Conservation (phyloP, 2,329 filamentous ascomycete species). For the Volutella citrinella region DNA sequence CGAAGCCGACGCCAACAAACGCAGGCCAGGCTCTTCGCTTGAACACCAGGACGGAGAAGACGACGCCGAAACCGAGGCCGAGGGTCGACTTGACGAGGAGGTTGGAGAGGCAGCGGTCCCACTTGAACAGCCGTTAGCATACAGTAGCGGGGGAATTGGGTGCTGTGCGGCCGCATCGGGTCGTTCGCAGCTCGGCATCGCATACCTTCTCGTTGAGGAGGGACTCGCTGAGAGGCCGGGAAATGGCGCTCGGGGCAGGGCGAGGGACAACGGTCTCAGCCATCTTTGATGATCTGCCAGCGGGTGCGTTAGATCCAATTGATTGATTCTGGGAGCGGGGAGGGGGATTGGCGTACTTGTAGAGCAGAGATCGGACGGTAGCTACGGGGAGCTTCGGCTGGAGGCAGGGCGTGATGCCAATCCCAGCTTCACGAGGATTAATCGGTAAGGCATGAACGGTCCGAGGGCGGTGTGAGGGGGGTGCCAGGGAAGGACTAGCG, state of each 20-base stretch:
- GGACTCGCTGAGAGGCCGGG: constrained; percentile 92
- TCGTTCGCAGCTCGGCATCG: too few relatives aligned
- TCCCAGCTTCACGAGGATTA: constrained; percentile 33
- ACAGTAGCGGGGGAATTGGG: neutral
- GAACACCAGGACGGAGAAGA: constrained; percentile 98
- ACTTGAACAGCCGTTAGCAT: constrained; percentile 53
- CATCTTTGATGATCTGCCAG: constrained; percentile 39
- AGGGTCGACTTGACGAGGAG: constrained; percentile 95
- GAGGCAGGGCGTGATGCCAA: constrained; percentile 30
- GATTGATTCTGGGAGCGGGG: neutral
- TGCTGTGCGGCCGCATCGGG: too few relatives aligned
- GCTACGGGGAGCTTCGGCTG: constrained; percentile 29
- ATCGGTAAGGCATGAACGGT: constrained; percentile 32
- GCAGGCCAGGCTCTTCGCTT: constrained; percentile 97
- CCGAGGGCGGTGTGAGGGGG: constrained; percentile 42
- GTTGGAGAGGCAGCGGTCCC: constrained; percentile 98
- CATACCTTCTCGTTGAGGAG: constrained; percentile 97
- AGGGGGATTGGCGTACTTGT: constrained; percentile 22
- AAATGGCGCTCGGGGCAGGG: constrained; percentile 61
- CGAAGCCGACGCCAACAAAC: constrained; percentile 91
- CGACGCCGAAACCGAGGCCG: constrained; percentile 93
- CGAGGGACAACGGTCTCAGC: constrained; percentile 45
- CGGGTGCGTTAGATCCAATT: constrained; percentile 20
- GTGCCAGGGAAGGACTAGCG: constrained; percentile 21
- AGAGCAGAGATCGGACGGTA: constrained; percentile 20